These are phyloP conservation scores for Backusella circina DNA, from an alignment of 192 early-diverging fungal genomes.

Conservation along the genomic window DNA sequence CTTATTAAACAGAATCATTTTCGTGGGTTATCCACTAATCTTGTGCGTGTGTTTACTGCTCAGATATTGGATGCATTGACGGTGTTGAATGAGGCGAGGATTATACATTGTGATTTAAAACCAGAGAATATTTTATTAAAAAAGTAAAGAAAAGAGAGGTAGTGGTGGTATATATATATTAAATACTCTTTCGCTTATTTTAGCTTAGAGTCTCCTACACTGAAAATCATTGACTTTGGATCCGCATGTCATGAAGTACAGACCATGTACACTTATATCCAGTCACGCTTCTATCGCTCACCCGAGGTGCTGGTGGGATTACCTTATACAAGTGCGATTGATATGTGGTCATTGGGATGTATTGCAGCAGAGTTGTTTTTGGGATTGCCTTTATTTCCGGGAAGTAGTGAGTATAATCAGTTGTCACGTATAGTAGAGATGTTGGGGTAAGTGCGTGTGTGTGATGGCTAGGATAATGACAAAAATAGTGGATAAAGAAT, in stretches of 20 bases:
- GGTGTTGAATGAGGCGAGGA: conserved; percentile 79
- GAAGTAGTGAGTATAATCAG: conserved; percentile 96
- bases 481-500: too few relatives aligned
- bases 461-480: too few relatives aligned
- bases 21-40: conserved; percentile 89
- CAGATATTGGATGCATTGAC: conserved; percentile 93
- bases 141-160: conserved; percentile 24
- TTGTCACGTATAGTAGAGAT: conserved; percentile 91
- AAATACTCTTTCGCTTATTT: too few relatives aligned
- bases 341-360: conserved; percentile 99
- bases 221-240: conserved; percentile 99
- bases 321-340: conserved; percentile 90
- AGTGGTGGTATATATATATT: too few relatives aligned
- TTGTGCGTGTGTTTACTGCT: conserved; percentile 87
- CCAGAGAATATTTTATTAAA: conserved; percentile 96
- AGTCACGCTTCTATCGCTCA: conserved; percentile 94
- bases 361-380: conserved; percentile 96
- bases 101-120: conserved; percentile 99
- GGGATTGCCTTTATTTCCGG: conserved; percentile 94
- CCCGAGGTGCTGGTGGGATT: conserved; percentile 95
- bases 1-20: conserved; percentile 98
- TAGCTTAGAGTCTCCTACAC: conserved; percentile 76
- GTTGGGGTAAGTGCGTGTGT: conserved; percentile 76
- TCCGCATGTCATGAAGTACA: conserved; percentile 93
- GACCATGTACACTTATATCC: conserved; percentile 97